phyloP scores from a whole-genome alignment of 441 rosid genomes.

The Syzygium syzygioides region DNA sequence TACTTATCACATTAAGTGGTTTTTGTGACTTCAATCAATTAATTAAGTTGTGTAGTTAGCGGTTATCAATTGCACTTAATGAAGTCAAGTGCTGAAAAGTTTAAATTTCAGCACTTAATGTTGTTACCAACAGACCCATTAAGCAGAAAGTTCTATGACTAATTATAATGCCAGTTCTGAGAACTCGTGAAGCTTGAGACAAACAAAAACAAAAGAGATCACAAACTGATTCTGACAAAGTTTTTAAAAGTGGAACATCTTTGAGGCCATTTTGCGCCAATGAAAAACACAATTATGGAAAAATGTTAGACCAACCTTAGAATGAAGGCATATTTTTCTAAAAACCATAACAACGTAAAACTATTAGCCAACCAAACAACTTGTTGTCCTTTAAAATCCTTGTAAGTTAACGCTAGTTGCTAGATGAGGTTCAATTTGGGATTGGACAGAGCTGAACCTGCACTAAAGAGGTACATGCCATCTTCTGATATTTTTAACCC shows the following conservation, averaged over 20 bases:
- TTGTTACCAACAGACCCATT: background rate
- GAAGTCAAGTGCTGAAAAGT: background rate
- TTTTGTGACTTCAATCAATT: background rate
- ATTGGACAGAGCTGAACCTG: conserved; percentile 45
- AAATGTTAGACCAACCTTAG: background rate
- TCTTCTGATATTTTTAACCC: conserved; percentile 71
- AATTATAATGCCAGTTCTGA: background rate
- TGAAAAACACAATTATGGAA: background rate
- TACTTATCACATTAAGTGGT: background rate
- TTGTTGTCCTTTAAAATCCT: background rate
- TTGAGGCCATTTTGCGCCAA: background rate
- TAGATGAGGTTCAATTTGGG: background rate
- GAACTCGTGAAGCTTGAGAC: background rate
- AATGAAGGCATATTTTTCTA: background rate
- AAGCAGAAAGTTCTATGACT: background rate
- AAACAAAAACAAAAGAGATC: background rate
- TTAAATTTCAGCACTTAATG: background rate
- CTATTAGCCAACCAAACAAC: background rate
- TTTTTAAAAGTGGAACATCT: background rate
- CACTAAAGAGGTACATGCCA: conserved; percentile 92
- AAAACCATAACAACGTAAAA: background rate
- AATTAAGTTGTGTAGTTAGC: background rate
- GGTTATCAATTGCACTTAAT: background rate
- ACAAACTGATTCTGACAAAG: background rate
- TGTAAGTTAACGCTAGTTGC: background rate